Evolutionary conservation across 148 eudicot species (phyloP).

Genomic region (Amaranthus cruentus): DNA sequence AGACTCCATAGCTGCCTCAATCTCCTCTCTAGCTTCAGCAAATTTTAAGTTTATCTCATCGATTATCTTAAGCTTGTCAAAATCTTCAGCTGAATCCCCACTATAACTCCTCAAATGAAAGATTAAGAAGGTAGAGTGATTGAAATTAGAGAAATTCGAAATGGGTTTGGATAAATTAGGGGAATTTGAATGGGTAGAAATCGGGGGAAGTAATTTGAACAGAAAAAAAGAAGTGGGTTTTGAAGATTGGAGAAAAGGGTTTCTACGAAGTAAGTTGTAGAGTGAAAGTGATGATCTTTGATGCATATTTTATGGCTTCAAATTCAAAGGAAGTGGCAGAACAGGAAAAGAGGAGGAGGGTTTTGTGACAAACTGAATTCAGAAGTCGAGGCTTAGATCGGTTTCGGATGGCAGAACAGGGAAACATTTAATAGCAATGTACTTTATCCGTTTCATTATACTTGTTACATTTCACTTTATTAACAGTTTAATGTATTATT

Average conservation of each 20-base stretch:
- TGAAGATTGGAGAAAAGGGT: constrained; percentile 33
- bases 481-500: too few species aligned
- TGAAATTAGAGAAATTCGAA: constrained; percentile 18
- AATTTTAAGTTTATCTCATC: constrained; percentile 82
- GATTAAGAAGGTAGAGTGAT: constrained; percentile 21
- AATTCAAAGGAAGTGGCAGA: background rate
- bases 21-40: constrained; percentile 95
- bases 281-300: constrained; percentile 38
- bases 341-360: background rate
- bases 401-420: too few species aligned
- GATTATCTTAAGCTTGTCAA: constrained; percentile 56
- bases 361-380: background rate
- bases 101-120: constrained; percentile 32
- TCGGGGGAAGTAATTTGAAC: constrained; percentile 22
- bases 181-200: constrained; percentile 18
- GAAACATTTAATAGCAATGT: too few species aligned
- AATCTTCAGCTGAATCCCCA: constrained; percentile 12
- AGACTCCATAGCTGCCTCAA: constrained; percentile 86
- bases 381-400: too few species aligned
- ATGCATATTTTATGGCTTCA: constrained; percentile 27
- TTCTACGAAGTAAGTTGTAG: constrained; percentile 25
- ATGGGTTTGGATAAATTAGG: constrained; percentile 17
- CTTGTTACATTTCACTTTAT: too few species aligned
- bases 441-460: too few species aligned
- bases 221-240: constrained; percentile 32